Evolutionary conservation across 176 grass and related monocot genomes (phyloP).

Genomic region (maize (Zea mays)): DNA sequence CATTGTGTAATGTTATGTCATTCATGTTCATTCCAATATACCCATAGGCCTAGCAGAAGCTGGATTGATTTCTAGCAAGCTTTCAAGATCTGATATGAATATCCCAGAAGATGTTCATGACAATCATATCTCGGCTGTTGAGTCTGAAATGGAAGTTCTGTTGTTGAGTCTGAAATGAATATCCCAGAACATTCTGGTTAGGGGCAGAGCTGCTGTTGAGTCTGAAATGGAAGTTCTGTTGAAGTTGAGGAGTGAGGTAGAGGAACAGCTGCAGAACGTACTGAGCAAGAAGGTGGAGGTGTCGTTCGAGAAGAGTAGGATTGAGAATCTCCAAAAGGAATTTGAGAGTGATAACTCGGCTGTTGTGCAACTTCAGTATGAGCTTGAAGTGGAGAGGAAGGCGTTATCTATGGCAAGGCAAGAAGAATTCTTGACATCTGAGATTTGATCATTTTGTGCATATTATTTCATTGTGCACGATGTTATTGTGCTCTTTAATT

Average conservation of each 20-base stretch:
- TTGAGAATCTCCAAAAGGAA: constrained; percentile 64
- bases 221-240: too few relatives aligned
- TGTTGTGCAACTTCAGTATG: constrained; percentile 71
- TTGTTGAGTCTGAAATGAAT: constrained; percentile 40
- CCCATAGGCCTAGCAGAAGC: too few relatives aligned
- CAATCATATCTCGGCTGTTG: constrained; percentile 53
- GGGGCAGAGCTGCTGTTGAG: too few relatives aligned
- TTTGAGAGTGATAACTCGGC: constrained; percentile 66
- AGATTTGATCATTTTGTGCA: constrained; percentile 14
- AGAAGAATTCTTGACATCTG: constrained; percentile 33
- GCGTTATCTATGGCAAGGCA: constrained; percentile 29
- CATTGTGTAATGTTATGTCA: too few relatives aligned
- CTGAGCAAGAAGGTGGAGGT: too few relatives aligned
- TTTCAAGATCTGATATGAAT: constrained; percentile 61
- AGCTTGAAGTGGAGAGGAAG: constrained; percentile 94
- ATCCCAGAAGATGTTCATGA: constrained; percentile 39
- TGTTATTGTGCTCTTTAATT: constrained; percentile 3
- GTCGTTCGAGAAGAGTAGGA: too few relatives aligned
- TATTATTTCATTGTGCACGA: constrained; percentile 12
- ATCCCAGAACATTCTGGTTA: too few relatives aligned
- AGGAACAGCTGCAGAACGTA: too few relatives aligned
- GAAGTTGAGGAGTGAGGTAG: too few relatives aligned
- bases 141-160: constrained; percentile 89
- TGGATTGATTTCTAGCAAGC: constrained; percentile 70
- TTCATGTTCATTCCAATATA: too few relatives aligned